A percentile compares a stretch with the other conserved stretches of the same genome.
Evolutionary conservation across 2,329 filamentous ascomycete genomes (phyloP).

Genomic region (Exophiala oligosperma): DNA sequence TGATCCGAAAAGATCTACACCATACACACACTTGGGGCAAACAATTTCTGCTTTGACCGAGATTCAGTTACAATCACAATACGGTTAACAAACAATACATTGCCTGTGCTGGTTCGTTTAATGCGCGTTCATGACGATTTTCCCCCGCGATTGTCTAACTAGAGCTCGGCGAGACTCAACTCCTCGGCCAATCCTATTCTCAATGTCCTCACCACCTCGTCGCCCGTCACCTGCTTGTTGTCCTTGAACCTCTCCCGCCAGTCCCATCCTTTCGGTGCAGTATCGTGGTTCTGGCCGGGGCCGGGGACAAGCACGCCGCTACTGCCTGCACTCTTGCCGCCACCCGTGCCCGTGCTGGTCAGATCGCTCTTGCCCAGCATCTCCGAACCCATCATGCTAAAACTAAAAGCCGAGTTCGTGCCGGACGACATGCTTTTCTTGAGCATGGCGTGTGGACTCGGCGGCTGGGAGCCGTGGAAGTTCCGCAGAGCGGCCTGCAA

Average conservation of each 20-base stretch:
- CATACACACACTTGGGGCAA: too few species aligned
- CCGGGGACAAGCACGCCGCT: conserved; percentile 46
- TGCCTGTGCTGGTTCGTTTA: background rate
- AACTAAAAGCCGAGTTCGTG: conserved; percentile 59
- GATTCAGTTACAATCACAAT: too few species aligned
- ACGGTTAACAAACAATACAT: too few species aligned
- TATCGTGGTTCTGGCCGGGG: conserved; percentile 30
- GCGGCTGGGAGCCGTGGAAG: conserved; percentile 57
- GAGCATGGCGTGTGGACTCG: conserved; percentile 66
- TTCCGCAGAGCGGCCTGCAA: conserved; percentile 74
- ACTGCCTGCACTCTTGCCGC: conserved; percentile 53
- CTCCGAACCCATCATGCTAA: conserved; percentile 71
- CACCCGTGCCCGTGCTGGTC: conserved; percentile 35
- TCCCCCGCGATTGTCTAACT: conserved; percentile 9
- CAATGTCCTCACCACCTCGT: conserved; percentile 71
- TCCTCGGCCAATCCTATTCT: conserved; percentile 74
- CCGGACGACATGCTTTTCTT: conserved; percentile 59
- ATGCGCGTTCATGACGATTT: background rate
- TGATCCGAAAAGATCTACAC: too few species aligned
- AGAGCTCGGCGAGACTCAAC: conserved; percentile 41
- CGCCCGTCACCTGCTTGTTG: conserved; percentile 56
- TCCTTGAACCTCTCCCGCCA: conserved; percentile 63
- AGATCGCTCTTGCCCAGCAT: conserved; percentile 63
- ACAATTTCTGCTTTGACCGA: too few species aligned
- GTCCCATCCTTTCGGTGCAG: conserved; percentile 64